Percentiles rank a stretch among this genome's conserved stretches.
Evolutionary conservation across 352 stramenopile species (phyloP).

Genomic region (Vaucheria bursata): DNA sequence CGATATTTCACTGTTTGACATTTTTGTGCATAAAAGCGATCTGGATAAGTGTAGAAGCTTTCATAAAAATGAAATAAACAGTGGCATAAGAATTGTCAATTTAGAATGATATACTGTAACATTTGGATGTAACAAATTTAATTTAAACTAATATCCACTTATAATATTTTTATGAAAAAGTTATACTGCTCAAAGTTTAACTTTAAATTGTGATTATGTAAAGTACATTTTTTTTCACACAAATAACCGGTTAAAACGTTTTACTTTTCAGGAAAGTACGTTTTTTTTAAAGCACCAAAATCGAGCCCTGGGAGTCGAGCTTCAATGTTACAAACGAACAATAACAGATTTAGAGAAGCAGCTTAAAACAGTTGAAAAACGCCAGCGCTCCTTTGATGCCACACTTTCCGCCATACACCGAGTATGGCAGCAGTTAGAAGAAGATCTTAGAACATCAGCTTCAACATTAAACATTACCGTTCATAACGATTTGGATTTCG

Average conservation of each 20-base stretch:
- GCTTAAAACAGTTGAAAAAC: slow-evolving; percentile 9
- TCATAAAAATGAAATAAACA: background rate
- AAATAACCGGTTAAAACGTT: background rate
- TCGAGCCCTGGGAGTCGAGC: slow-evolving; percentile 28
- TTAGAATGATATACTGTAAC: background rate
- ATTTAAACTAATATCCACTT: background rate
- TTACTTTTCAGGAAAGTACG: background rate
- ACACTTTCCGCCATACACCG: slow-evolving; percentile 40
- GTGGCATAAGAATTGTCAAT: background rate
- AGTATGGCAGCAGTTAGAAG: slow-evolving; percentile 29
- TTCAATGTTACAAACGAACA: slow-evolving; percentile 20
- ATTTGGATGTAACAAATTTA: too few relatives aligned
- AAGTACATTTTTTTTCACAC: background rate
- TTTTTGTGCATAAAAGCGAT: too few relatives aligned
- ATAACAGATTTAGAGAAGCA: slow-evolving; percentile 26
- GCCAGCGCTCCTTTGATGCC: slow-evolving; percentile 34
- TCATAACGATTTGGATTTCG: too few relatives aligned
- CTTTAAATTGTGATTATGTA: background rate
- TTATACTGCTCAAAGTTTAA: too few relatives aligned
- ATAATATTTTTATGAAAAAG: background rate
- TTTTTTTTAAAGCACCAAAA: slow-evolving; percentile 33
- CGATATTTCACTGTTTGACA: too few relatives aligned
- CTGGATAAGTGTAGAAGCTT: background rate
- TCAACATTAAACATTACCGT: too few relatives aligned
- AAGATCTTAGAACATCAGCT: background rate